These are phyloP conservation scores for Aureobasidium leucospermi DNA, from an alignment of 2,329 filamentous ascomycete species.

Conservation along the genomic window DNA sequence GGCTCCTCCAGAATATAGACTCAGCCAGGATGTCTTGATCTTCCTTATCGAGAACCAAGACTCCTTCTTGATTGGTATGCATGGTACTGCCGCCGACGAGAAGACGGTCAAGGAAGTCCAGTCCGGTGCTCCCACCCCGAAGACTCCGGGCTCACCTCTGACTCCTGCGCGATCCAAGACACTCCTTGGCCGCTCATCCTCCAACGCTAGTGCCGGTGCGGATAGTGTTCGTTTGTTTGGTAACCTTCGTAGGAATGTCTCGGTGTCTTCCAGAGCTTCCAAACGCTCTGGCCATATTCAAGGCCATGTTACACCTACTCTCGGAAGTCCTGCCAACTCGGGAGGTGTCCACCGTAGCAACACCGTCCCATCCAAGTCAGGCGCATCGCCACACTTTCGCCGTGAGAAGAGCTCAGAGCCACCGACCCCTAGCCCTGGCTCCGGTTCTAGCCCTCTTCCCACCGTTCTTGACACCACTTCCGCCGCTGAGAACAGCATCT, in stretches of 20 bases:
- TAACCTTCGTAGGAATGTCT: slow-evolving; percentile 77
- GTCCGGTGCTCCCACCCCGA: slow-evolving; percentile 55
- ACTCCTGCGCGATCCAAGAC: slow-evolving; percentile 43
- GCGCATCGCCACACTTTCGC: slow-evolving; percentile 60
- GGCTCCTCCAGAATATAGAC: slow-evolving; percentile 84
- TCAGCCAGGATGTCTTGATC: slow-evolving; percentile 95
- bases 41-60: slow-evolving; percentile 98
- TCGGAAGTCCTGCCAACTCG: slow-evolving; percentile 20
- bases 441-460: slow-evolving; percentile 12
- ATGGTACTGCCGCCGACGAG: slow-evolving; percentile 94
- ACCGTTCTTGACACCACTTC: slow-evolving; percentile 11
- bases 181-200: slow-evolving; percentile 66
- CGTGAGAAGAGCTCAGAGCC: slow-evolving; percentile 46
- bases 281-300: slow-evolving; percentile 63
- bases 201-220: slow-evolving; percentile 80
- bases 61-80: slow-evolving; percentile 97
- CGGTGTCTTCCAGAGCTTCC: slow-evolving; percentile 83
- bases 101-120: slow-evolving; percentile 61
- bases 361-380: slow-evolving; percentile 85
- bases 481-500: slow-evolving; percentile 14
- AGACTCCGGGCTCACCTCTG: slow-evolving; percentile 37
- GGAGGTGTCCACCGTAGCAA: slow-evolving; percentile 65
- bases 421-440: slow-evolving; percentile 36
- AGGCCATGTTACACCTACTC: slow-evolving; percentile 57
- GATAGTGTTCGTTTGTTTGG: slow-evolving; percentile 79